Evolutionary conservation across 1,139 yeast species (phyloP), one percentile per base, ranked within the genome.

Genomic region (Suhomyces anneliseae): DNA sequence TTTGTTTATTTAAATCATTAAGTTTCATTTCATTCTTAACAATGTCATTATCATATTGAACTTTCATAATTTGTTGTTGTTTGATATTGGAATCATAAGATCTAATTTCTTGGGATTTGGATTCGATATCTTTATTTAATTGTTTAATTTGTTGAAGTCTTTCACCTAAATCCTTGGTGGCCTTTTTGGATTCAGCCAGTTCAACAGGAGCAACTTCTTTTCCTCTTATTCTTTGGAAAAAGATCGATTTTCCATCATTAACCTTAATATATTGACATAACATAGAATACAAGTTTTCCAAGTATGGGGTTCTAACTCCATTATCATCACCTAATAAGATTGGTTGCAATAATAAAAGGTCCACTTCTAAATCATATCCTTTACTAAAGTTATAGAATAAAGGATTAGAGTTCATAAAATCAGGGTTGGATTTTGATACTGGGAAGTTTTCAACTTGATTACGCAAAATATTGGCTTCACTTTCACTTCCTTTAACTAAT

Each of bases 291-390:
- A 89, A 70, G 58, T 89, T 88, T 66, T 90, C 97, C 65, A 90
- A 75, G 62, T 90, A 90, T 3, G 97, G 97, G 1, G 97, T 88
- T 62, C 88, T 85, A 46, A 90, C 83, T 40, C 87, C 85, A 60
- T 81, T 80, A 63, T 90, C 96, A 66, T 90, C 97, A 14, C 95
- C 96, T 49, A 90, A 71, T 47, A 90, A 72, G 49, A 90, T 90
- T 4, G 97, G 96, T 62, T 90, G 95, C 51, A 90, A 74, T 48
- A 90, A 69, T 42, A 90, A 70, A 60, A 90, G 74, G 65, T 90
- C 97, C 42, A 87, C 72, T 52, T 85, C 82, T 48, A 88, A 63
- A 44, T 78, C 79, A 45, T 72, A 65, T 47, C 73, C 78, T 54
- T 83, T 76, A 63, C 65, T 80, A 56, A 77, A 86, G 53, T 82